These are phyloP conservation scores for Penicillium sp. DNA, from an alignment of 2,329 filamentous ascomycete genomes.

Conservation along the genomic window DNA sequence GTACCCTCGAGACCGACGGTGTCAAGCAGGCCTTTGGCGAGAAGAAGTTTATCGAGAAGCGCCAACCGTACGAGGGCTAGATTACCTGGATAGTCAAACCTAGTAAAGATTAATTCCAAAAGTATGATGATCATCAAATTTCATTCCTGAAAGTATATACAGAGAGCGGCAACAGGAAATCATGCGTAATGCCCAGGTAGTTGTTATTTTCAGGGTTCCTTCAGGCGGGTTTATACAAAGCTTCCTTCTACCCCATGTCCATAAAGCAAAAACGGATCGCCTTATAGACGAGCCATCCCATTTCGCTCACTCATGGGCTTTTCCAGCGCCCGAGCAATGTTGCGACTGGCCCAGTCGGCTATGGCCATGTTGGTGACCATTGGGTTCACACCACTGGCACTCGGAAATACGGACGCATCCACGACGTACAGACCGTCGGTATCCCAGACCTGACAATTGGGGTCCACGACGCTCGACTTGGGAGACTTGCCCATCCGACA, in stretches of 20 bases:
- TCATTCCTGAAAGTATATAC: neutral
- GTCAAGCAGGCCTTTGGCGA: constrained; percentile 29
- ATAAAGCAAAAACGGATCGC: neutral
- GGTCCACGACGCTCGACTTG: constrained; percentile 44
- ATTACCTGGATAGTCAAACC: neutral
- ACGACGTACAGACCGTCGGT: constrained; percentile 45
- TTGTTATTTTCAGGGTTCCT: neutral
- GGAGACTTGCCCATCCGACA: constrained; percentile 46
- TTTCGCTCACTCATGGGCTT: constrained; percentile 9
- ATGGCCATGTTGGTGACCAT: constrained; percentile 52
- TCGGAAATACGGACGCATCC: constrained; percentile 50
- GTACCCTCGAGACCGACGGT: constrained; percentile 18
- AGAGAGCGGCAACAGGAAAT: neutral
- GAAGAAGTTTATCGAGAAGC: constrained; percentile 26
- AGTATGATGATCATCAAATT: neutral
- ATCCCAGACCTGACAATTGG: constrained; percentile 46
- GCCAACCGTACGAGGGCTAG: constrained; percentile 8
- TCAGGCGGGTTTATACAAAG: neutral
- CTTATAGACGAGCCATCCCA: constrained; percentile 25
- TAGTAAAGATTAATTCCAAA: neutral
- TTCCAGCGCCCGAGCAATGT: constrained; percentile 33
- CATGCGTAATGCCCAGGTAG: neutral
- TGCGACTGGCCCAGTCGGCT: constrained; percentile 44
- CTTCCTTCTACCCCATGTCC: neutral
- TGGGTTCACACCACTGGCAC: constrained; percentile 50